phyloP scores from a whole-genome alignment of 257 asterid species.

The Pogostemon cablin region DNA sequence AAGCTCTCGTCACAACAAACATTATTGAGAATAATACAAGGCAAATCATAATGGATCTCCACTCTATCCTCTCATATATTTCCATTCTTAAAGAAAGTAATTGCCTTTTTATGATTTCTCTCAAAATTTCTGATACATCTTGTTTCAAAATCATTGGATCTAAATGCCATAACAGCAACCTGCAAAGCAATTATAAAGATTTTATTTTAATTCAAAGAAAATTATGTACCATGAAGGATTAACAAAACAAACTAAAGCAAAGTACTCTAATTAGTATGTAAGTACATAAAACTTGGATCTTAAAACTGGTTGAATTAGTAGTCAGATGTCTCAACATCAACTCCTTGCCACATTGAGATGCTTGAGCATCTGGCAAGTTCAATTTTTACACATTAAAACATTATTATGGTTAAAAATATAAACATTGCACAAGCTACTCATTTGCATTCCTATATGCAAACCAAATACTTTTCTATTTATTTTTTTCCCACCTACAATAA shows the following conservation, averaged over 20 bases:
- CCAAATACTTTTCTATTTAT: not conserved
- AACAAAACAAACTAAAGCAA: not conserved
- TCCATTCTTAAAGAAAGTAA: constrained; percentile 57
- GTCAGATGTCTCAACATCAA: not conserved
- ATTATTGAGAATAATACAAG: constrained; percentile 64
- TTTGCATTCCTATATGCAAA: not conserved
- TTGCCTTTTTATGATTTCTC: constrained; percentile 50
- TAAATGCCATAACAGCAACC: constrained; percentile 72
- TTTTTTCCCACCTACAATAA: not conserved
- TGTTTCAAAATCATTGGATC: constrained; percentile 65
- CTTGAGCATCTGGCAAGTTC: constrained; percentile 14
- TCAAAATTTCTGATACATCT: constrained; percentile 58
- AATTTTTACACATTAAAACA: not conserved
- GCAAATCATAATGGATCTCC: constrained; percentile 64
- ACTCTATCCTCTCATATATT: constrained; percentile 58
- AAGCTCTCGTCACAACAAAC: constrained; percentile 69
- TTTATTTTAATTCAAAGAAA: not conserved
- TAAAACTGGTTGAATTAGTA: not conserved
- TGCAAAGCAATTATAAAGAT: constrained; percentile 39
- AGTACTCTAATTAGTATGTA: not conserved
- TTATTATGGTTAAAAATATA: not conserved
- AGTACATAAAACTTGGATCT: not conserved
- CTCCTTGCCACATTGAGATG: constrained; percentile 5
- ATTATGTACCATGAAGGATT: not conserved
- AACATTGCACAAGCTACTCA: not conserved